Evolutionary conservation across 2,329 filamentous ascomycete species (phyloP).

Genomic region (Diaporthe ampelina): DNA sequence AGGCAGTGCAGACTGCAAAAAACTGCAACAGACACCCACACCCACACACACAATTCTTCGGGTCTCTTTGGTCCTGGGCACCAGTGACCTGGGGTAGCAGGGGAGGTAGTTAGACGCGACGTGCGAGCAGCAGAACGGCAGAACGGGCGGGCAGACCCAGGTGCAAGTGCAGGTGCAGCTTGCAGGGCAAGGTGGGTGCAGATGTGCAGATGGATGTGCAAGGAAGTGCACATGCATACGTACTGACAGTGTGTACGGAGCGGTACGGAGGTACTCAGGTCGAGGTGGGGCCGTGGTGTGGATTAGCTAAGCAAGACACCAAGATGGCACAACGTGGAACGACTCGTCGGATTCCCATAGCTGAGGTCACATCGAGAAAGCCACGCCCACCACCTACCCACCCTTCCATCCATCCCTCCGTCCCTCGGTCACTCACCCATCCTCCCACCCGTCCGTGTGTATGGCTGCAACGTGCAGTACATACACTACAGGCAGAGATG

Average conservation of each 20-base stretch:
- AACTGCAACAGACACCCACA: too few relatives aligned
- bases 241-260: too few relatives aligned
- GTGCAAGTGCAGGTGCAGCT: constrained; percentile 5
- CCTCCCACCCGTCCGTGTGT: background rate
- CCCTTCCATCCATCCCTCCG: background rate
- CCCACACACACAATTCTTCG: background rate
- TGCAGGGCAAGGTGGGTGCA: constrained; percentile 1
- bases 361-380: constrained; percentile 19
- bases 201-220: background rate
- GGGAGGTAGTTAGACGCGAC: background rate
- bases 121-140: background rate
- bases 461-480: background rate
- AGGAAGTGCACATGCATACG: constrained; percentile 6
- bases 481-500: background rate
- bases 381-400: constrained; percentile 1
- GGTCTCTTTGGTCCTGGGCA: too few relatives aligned
- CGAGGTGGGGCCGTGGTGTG: background rate
- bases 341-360: constrained; percentile 12
- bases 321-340: constrained; percentile 23
- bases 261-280: background rate
- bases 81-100: background rate
- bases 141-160: constrained; percentile 9
- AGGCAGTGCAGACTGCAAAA: constrained; percentile 18
- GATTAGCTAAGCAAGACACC: constrained; percentile 16
- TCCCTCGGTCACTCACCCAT: background rate